Base-by-base conservation (phyloP, 306 rosid genomes). In the Carpinus fangiana region DNA sequence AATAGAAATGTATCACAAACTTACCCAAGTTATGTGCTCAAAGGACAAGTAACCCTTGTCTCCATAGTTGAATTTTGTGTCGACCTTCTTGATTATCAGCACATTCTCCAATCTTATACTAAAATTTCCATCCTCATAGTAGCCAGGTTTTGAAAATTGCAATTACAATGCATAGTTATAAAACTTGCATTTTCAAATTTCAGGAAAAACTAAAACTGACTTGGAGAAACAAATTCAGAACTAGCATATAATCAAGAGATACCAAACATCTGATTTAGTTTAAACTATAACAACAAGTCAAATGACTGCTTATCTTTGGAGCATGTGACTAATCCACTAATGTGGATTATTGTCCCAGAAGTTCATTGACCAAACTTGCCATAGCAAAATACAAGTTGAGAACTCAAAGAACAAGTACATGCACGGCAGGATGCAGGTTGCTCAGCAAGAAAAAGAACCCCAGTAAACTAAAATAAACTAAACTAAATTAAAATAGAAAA, bases 91-190 rank as follows among this genome's bases (percentile, higher is more conserved):
- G 82, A 96, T 82, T 62, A 93, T 53, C 66, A 96, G 99, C 85
- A 96, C 99, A 61, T 96, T 96, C 94, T 96, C 99, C 91, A 96
- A 87, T 87, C 99, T 86, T 80, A 96, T 96, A 72, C 99, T 98
- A 28, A 96, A 96, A 21, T 61, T 80, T 38, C 97, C 98, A 46
- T 96, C 99, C 87, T 96, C 99, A 3, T 96, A 96, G 81, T 93
- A 96, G 73, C 99, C 99, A 67, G 98, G 99, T 86, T 96, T 98
- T 96, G 84, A 43, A 80, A 84, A 81, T 80, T 38, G 51, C 73
- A 84, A 73, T 61, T 81, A 52, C 64, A 70, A 60, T 80, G 46
- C 53, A 67, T 18, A 47, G 62, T 76, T 21, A 76, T 51, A 41
- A 77, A 45, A 28, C 20, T 68, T 50, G 61, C 36, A 41, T 5